These are phyloP conservation scores for Paramecium tetraurelia DNA, from an alignment of 73 alveolate genomes.

Conservation along the genomic window DNA sequence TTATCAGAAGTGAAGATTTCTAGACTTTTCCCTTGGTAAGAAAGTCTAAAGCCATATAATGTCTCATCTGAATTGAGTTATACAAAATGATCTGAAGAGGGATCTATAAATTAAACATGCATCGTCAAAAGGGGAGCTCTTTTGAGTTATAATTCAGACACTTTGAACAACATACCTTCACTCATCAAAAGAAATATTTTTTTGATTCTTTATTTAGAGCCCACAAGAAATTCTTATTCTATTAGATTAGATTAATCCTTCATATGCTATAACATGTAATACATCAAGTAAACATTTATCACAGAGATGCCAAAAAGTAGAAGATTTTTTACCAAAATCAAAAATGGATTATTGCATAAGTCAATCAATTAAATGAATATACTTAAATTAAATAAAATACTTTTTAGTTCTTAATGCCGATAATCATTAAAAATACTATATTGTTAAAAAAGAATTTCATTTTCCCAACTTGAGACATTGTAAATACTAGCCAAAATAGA, in stretches of 20 bases:
- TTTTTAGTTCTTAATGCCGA: background rate
- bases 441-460: background rate
- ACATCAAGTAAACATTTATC: constrained; percentile 24
- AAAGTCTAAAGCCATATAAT: constrained; percentile 45
- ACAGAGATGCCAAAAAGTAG: background rate
- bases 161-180: background rate
- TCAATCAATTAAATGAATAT: background rate
- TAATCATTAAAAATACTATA: background rate
- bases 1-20: constrained; percentile 52
- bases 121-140: background rate
- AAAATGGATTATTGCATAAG: background rate
- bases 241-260: background rate
- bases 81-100: constrained; percentile 12
- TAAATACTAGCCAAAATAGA: no score
- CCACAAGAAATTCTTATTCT: background rate
- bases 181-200: background rate
- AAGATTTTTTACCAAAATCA: constrained; percentile 21
- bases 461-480: no score
- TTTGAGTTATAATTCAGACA: background rate
- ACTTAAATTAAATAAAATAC: background rate
- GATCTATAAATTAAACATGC: constrained; percentile 32
- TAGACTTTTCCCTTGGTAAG: background rate
- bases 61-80: constrained; percentile 16
- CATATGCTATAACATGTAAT: background rate
- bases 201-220: background rate